Conservation (phyloP, 2,329 filamentous ascomycete species). For the Hymenoscyphus scutula region DNA sequence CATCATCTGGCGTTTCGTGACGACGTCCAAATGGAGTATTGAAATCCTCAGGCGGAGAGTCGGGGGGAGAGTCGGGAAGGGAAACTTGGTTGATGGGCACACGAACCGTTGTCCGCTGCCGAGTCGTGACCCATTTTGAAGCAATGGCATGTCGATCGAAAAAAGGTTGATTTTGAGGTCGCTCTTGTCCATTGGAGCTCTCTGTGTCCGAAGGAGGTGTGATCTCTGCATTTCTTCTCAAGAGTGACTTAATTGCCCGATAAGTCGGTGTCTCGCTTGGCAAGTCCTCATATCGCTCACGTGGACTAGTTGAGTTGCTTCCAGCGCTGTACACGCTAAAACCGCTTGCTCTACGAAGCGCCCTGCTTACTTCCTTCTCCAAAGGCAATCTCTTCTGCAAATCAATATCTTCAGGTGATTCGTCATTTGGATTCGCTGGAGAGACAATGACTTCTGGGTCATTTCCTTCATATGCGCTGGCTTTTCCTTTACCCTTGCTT, state of each 20-base stretch:
- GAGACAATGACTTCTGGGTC: slow-evolving; percentile 20
- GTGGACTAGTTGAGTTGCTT: slow-evolving; percentile 23
- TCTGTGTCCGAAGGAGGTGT: slow-evolving; percentile 14
- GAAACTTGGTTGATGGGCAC: slow-evolving; percentile 25
- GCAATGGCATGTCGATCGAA: slow-evolving; percentile 28
- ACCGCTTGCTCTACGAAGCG: slow-evolving; percentile 31
- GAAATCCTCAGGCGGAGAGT: slow-evolving; percentile 9
- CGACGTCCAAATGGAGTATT: slow-evolving; percentile 7
- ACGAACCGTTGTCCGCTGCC: slow-evolving; percentile 24
- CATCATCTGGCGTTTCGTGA: slow-evolving; percentile 18
- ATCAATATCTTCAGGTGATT: slow-evolving; percentile 9
- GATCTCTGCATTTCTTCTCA: slow-evolving; percentile 19
- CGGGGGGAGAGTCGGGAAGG: slow-evolving; percentile 22
- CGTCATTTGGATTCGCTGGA: slow-evolving; percentile 11
- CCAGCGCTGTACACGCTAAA: slow-evolving; percentile 29
- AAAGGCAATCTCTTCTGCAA: slow-evolving; percentile 22
- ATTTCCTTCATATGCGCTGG: slow-evolving; percentile 11
- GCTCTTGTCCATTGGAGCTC: slow-evolving; percentile 9
- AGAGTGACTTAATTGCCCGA: slow-evolving; percentile 15
- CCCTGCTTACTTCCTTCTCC: slow-evolving; percentile 34
- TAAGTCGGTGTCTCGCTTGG: slow-evolving; percentile 15
- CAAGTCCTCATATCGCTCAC: slow-evolving; percentile 15
- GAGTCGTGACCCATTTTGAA: slow-evolving; percentile 23
- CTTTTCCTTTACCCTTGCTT: slow-evolving; percentile 7
- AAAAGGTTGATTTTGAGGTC: slow-evolving; percentile 21